These are phyloP conservation scores for Lasiosphaeria miniovina DNA, from an alignment of 495 filamentous ascomycete species.

Conservation along the genomic window DNA sequence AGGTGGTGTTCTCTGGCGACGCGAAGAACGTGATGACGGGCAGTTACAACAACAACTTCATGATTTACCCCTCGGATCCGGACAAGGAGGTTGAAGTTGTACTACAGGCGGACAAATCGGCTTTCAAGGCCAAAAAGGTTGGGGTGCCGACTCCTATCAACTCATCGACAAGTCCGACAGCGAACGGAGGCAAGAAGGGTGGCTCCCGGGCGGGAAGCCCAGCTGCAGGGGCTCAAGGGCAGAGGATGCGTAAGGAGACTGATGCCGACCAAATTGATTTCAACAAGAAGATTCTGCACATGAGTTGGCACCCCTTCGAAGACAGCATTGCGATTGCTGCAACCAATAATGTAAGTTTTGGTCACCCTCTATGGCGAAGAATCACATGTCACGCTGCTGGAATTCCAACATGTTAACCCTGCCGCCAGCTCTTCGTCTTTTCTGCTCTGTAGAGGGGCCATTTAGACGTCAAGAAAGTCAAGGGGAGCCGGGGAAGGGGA, in stretches of 20 bases:
- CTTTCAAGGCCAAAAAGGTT: constrained; percentile 99
- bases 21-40: constrained; percentile 99
- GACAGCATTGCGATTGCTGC: constrained; percentile 99
- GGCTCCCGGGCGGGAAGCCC: constrained; percentile 86
- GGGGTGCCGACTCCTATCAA: constrained; percentile 97
- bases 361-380: background rate
- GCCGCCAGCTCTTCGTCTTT: constrained; percentile 87
- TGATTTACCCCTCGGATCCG: constrained; percentile 97
- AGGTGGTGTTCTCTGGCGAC: constrained; percentile 97
- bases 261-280: constrained; percentile 99
- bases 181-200: constrained; percentile 73
- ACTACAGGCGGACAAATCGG: constrained; percentile 95
- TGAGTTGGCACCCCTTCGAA: constrained; percentile 99
- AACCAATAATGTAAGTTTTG: constrained; percentile 88
- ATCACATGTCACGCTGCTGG: background rate
- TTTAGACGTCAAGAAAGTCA: background rate
- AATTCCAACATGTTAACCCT: constrained; percentile 21
- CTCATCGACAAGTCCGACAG: constrained; percentile 65
- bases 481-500: background rate
- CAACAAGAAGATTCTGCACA: constrained; percentile 99
- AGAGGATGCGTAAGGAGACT: constrained; percentile 97
- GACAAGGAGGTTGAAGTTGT: constrained; percentile 96
- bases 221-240: constrained; percentile 76
- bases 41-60: constrained; percentile 99
- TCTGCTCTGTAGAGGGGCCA: constrained; percentile 71